Percentiles rank a stretch among this genome's conserved stretches.
These are phyloP conservation scores for Sclerotinia borealis DNA, from an alignment of 2,329 filamentous ascomycete species.

Conservation along the genomic window DNA sequence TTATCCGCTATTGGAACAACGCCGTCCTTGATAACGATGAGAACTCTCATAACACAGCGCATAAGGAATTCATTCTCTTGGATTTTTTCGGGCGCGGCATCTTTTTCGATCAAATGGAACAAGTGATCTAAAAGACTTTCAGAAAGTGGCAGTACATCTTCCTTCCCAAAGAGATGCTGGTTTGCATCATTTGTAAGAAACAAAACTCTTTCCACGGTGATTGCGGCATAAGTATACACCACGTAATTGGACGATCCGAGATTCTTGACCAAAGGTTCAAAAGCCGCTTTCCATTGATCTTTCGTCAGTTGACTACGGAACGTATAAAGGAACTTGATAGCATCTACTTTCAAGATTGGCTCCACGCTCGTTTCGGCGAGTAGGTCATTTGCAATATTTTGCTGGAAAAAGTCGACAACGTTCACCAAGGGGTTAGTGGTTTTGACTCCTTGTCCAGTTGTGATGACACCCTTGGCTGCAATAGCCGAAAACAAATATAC, in stretches of 20 bases:
- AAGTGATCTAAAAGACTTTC: conserved; percentile 85
- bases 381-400: conserved; percentile 84
- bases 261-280: conserved; percentile 86
- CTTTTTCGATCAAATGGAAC: conserved; percentile 84
- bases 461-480: conserved; percentile 84
- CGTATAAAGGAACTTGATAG: conserved; percentile 95
- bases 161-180: conserved; percentile 71
- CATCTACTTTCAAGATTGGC: conserved; percentile 90
- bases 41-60: conserved; percentile 95
- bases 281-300: conserved; percentile 84
- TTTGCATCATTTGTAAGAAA: conserved; percentile 73
- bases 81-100: conserved; percentile 80
- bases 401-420: conserved; percentile 92
- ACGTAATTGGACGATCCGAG: conserved; percentile 88
- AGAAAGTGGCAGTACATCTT: conserved; percentile 72
- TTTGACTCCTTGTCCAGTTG: conserved; percentile 82
- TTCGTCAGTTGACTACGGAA: conserved; percentile 93
- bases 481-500: conserved; percentile 94
- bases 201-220: conserved; percentile 89
- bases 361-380: conserved; percentile 63
- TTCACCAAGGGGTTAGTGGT: conserved; percentile 82
- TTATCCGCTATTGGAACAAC: conserved; percentile 67
- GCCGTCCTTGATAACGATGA: conserved; percentile 87
- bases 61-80: conserved; percentile 99
- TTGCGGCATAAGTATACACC: conserved; percentile 94